Percentiles rank a stretch among this genome's conserved stretches.
These are phyloP conservation scores for Didymella lethalis DNA, from an alignment of 2,329 filamentous ascomycete species.

Conservation along the genomic window DNA sequence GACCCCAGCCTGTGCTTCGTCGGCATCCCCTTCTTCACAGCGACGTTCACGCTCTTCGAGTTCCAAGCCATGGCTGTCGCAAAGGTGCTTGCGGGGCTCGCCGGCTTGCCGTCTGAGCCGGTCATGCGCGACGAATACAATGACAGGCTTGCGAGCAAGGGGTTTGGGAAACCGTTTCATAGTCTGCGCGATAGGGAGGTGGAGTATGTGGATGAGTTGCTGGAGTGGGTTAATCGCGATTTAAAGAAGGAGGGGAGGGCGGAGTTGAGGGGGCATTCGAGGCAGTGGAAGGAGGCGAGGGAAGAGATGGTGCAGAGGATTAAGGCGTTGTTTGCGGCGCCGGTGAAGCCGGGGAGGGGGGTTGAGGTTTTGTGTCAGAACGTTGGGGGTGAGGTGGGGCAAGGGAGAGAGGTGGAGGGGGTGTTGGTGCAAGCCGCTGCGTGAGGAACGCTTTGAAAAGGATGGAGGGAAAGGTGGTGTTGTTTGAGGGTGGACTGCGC, in stretches of 20 bases:
- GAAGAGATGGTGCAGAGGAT: conserved; percentile 43
- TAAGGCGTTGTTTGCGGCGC: conserved; percentile 40
- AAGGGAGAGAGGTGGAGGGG: neutral
- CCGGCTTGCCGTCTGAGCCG: conserved; percentile 56
- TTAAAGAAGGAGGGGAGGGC: conserved; percentile 26
- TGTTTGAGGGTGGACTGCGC: no score
- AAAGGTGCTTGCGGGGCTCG: conserved; percentile 62
- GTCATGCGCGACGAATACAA: conserved; percentile 56
- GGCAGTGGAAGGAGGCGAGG: conserved; percentile 48
- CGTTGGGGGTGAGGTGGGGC: neutral
- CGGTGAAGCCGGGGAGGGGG: neutral
- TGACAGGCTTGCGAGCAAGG: conserved; percentile 48
- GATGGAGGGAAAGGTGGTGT: no score
- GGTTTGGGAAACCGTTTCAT: conserved; percentile 56
- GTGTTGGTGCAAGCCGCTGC: neutral
- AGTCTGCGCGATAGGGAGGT: conserved; percentile 52
- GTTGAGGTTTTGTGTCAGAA: conserved; percentile 6
- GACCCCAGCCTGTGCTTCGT: conserved; percentile 71
- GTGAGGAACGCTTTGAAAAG: neutral
- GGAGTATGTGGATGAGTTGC: conserved; percentile 52
- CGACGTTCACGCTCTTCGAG: conserved; percentile 74
- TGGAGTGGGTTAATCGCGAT: conserved; percentile 51
- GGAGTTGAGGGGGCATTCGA: conserved; percentile 47
- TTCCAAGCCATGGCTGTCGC: conserved; percentile 71
- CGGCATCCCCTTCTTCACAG: conserved; percentile 70